Evolutionary conservation across 225 moss, liverwort and hornwort genomes (phyloP), one percentile per base, ranked within the genome.

Genomic region (Thuidium tamariscinum): DNA sequence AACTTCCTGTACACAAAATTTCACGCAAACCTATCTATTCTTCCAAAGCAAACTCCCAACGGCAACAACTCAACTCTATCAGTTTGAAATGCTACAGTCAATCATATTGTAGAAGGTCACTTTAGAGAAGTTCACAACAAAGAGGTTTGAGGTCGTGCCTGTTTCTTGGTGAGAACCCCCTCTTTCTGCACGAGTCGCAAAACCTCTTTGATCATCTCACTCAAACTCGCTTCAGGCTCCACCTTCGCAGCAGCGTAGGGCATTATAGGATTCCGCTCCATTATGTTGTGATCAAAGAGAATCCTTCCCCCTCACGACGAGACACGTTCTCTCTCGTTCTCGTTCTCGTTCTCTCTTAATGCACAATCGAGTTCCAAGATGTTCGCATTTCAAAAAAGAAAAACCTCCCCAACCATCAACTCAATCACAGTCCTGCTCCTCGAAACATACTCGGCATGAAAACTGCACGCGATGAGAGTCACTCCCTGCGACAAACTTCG

Each of bases 181-280:
- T 92, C 94, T 86, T 92, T 94, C 90, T 92, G 90, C 72, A 94
- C 89, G 78, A 93, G 89, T 19, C 89, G 93, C 76, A 93, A 51
- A 59, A 94, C 94, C 60, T 84, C 89, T 66, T 87, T 92, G 77
- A 94, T 86, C 88, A 88, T 91, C 65, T 94, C 93, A 67, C n/a
- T 82, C 11, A 90, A 88, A 84, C 85, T 91, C 29, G 88, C 83
- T 77, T 94, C 93, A 18, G 93, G 90, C 88, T 94, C 92, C 81
- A 94, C 91, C 73, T 94, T 94, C 70, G 83, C 92, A 55, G 92
- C 89, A 74, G 92, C 88, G 19, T 89, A 86, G 70, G 92, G 69
- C 87, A 91, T 74, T 10, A 87, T 93, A 39, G 93, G 82, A 84
- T 72, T 92, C 68, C 91, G 87, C 87, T 93, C 93, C 93, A 93